Conservation (phyloP, 2,329 filamentous ascomycete species). For the Verticillium nonalfalfae region DNA sequence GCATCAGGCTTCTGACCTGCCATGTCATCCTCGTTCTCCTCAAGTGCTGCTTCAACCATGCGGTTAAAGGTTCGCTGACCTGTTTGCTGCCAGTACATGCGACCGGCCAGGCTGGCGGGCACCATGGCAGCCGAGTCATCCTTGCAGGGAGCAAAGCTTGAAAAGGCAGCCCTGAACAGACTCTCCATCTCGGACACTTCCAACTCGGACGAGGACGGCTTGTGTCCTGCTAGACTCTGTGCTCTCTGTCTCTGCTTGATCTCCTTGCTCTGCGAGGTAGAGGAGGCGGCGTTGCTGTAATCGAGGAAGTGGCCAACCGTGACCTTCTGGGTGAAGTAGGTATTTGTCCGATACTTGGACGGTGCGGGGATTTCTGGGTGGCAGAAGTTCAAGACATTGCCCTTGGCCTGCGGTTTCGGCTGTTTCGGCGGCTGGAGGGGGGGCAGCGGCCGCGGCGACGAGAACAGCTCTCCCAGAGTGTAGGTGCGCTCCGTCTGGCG, state of each 20-base stretch:
- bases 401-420: slow-evolving; percentile 63
- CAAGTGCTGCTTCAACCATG: slow-evolving; percentile 48
- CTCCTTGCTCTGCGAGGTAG: slow-evolving; percentile 46
- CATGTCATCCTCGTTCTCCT: slow-evolving; percentile 31
- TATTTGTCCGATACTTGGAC: slow-evolving; percentile 44
- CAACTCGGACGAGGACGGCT: slow-evolving; percentile 47
- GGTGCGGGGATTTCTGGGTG: slow-evolving; percentile 49
- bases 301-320: slow-evolving; percentile 65
- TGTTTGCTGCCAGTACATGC: slow-evolving; percentile 70
- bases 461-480: slow-evolving; percentile 69
- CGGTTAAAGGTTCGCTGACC: slow-evolving; percentile 61
- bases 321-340: slow-evolving; percentile 62
- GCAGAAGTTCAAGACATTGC: slow-evolving; percentile 46
- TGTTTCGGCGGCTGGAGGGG: slow-evolving; percentile 66
- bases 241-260: slow-evolving; percentile 35
- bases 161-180: slow-evolving; percentile 71
- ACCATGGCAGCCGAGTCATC: slow-evolving; percentile 68
- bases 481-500: slow-evolving; percentile 40
- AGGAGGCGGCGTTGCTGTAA: slow-evolving; percentile 56
- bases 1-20: slow-evolving; percentile 22
- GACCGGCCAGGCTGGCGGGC: slow-evolving; percentile 59
- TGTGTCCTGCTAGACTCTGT: slow-evolving; percentile 57
- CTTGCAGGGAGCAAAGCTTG: slow-evolving; percentile 69
- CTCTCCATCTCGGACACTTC: slow-evolving; percentile 65
- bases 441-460: slow-evolving; percentile 58